Evolutionary conservation across 2,329 filamentous ascomycete genomes (phyloP), one percentile per base, ranked within the genome.

Genomic region (Karstenula rhodostoma): DNA sequence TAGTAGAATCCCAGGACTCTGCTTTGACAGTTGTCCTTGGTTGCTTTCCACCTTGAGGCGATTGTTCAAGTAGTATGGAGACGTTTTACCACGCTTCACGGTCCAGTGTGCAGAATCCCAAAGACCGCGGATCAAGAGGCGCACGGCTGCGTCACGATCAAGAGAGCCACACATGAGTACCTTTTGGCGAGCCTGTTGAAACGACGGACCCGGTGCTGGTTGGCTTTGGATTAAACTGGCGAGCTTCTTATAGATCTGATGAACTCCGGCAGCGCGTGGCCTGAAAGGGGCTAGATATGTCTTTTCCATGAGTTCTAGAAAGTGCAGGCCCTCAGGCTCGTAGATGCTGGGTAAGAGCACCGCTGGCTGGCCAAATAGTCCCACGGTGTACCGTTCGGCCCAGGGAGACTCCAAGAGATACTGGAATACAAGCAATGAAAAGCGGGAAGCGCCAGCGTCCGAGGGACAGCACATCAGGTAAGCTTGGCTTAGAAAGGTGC

Each of bases 301-400:
- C n/a, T 50, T 44, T 32, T 65, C 63, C 19, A 71, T 47, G 49
- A 59, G 59, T 19, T 53, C 40, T 23, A 73, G 22, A 8, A 73
- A 48, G 17, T 58, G 58, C 15, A 62, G 32, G 9, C 42, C 63
- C 22, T 66, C 55, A 4, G 32, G 17, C 13, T 65, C 60, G 40
- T 67, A 66, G 12, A 60, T 49, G 37, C 40, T 15, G 17, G 58
- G 61, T 49, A 63, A 25, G 3, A 13, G 37, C n/a, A 58, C 52
- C 29, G 27, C 22, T 8, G 50, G 23, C n/a, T 47, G n/a, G 22
- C 57, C 35, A 2, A 59, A 29, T 25, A 54, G 46, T 9, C 19
- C 25, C n/a, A 57, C 7, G 33, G 47, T 52, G 19, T 33, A 46
- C 19, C 10, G 8, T 23, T 13, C 23, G n/a, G 27, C 19, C 44